phyloP scores from a whole-genome alignment of 345 rosid species.

The Ceriops tagal region DNA sequence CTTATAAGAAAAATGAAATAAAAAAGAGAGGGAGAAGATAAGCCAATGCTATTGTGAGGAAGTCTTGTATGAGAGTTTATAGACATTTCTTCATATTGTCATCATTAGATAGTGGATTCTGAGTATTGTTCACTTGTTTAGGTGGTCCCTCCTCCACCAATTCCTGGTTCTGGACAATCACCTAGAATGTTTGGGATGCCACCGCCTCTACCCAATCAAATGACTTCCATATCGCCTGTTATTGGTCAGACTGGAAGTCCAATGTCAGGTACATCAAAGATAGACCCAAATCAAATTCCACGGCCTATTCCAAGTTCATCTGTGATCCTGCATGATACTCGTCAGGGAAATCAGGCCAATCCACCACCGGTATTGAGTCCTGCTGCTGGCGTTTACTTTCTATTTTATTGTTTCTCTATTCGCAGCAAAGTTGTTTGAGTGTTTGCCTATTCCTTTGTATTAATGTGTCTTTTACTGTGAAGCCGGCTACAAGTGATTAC shows the following conservation, averaged over 20 bases:
- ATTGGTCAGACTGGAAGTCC: constrained; percentile 78
- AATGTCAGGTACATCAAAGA: constrained; percentile 63
- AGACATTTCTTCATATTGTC: constrained; percentile 5
- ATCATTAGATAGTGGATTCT: constrained; percentile 11
- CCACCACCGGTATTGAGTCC: constrained; percentile 72
- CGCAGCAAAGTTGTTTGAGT: constrained; percentile 10
- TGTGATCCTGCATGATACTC: constrained; percentile 68
- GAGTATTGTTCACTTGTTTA: constrained; percentile 33
- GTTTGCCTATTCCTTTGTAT: constrained; percentile 12
- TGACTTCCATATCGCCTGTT: constrained; percentile 74
- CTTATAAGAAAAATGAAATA: too few species aligned
- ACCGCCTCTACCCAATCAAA: constrained; percentile 74
- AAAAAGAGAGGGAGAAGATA: too few species aligned
- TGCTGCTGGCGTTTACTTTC: constrained; percentile 3
- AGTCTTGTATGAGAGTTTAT: constrained; percentile 1
- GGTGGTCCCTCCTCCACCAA: constrained; percentile 53
- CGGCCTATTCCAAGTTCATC: constrained; percentile 80
- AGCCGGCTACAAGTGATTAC: constrained; percentile 94
- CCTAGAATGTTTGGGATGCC: constrained; percentile 79
- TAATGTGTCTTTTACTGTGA: constrained; percentile 30
- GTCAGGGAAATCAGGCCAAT: constrained; percentile 80
- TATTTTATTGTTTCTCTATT: not conserved
- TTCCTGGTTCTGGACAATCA: constrained; percentile 64
- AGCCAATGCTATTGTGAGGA: not conserved
- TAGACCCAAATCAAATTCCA: constrained; percentile 95